Base-by-base conservation (phyloP, 2,329 filamentous ascomycete genomes). In the Lithohypha guttulata region DNA sequence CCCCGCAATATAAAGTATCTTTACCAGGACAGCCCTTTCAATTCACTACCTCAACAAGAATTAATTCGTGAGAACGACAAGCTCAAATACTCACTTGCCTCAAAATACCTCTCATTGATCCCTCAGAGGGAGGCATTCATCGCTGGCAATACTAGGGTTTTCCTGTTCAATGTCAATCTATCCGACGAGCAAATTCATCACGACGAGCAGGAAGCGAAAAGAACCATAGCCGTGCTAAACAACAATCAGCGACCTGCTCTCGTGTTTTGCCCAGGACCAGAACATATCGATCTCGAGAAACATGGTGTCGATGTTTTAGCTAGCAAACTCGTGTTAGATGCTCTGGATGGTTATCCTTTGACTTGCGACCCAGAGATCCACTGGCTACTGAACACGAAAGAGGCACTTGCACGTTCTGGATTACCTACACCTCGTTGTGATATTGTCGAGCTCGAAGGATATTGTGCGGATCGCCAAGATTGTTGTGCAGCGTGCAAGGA, bases 1-100 rank as follows among this genome's bases (percentile, higher is more conserved):
- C 33, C 33, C 9, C 18, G 33, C 13, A 36, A 36, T 13, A 22
- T n/a, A 11, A 36, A 36, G 18, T 26, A 11, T n/a, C 18, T 36
- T n/a, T 36, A 20, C 21, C 33, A 36, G 20, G 18, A 36, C 15
- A 21, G 9, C 13, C 13, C 21, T 22, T 20, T 22, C 13, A 26
- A 20, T 11, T 6, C 33, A 15, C n/a, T 15, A 6, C 21, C 18
- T 17, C 15, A 26, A n/a, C 13, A 21, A 11, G 33, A 21, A 22
- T n/a, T 7, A 13, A 4, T 3, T 15, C 9, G 9, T 4, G 8
- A 15, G 3, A 20, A 18, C 14, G 13, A 21, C 4, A 20, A 21
- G 4, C 13, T 15, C 3, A 11, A 20, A 11, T 20, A 20, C 5
- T 18, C 15, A 11, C 13, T 36, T 5, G 15, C 15, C 13, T n/a